Evolutionary conservation across 108 stramenopile species (phyloP).

Genomic region (Cylindrotheca fusiformis): DNA sequence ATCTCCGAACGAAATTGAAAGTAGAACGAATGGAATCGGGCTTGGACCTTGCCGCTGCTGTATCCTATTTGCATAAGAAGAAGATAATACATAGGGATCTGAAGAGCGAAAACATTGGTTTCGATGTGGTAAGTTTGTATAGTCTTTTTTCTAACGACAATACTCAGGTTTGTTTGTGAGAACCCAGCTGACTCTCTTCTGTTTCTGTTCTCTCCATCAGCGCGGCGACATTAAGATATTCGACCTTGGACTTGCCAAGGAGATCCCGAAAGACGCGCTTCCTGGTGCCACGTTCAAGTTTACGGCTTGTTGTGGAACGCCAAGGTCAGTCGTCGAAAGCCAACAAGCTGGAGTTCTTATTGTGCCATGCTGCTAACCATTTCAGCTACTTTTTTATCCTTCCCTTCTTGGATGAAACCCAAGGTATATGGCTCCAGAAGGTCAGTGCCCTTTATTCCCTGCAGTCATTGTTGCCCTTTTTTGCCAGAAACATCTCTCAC

Average conservation of each 20-base stretch:
- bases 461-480: too few relatives aligned
- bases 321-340: too few relatives aligned
- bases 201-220: not conserved
- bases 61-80: conserved; percentile 20
- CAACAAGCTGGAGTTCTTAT: too few relatives aligned
- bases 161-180: too few relatives aligned
- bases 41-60: conserved; percentile 22
- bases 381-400: too few relatives aligned
- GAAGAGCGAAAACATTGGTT: conserved; percentile 28
- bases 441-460: too few relatives aligned
- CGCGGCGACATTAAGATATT: conserved; percentile 43
- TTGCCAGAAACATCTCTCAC: not conserved
- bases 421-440: too few relatives aligned
- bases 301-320: conserved; percentile 58
- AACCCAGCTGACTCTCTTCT: too few relatives aligned
- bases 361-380: too few relatives aligned
- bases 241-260: conserved; percentile 53
- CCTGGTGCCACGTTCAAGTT: conserved; percentile 48
- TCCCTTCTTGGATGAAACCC: too few relatives aligned
- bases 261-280: conserved; percentile 27
- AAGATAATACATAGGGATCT: conserved; percentile 25
- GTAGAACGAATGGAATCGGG: conserved; percentile 37
- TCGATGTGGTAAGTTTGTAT: conserved; percentile 23
- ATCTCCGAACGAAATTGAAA: conserved; percentile 19
- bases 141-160: too few relatives aligned